Base-by-base conservation (phyloP, 2,329 filamentous ascomycete species). In the Fusarium sp. region DNA sequence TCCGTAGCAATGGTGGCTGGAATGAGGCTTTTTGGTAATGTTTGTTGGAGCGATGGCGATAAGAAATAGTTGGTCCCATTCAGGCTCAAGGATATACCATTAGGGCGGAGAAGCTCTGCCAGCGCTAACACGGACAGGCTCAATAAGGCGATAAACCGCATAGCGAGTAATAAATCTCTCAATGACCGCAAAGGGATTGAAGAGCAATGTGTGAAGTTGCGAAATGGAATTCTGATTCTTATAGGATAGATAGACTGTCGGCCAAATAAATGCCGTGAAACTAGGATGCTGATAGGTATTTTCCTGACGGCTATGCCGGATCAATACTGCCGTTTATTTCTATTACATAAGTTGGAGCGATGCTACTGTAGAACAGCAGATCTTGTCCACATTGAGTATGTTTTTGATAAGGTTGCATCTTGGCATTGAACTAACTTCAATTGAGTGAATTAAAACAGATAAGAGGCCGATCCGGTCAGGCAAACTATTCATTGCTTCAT, bases 191-290 rank as follows among this genome's bases (percentile, higher is more conserved):
- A 12, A 9, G 7, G 3, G 6, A 11, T 3, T 28, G 11, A 1
- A 9, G 14, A 1, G 2, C 11, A 28, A 41, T 3, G 0, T 9
- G 20, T 3, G 4, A 14, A 11, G 14, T 28, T 41, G 6, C 10
- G 3, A n/a, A 28, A 28, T 13, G 51, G 20, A 31, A n/a, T 2
- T 10, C 8, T 0, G 10, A 7, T 28, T 17, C 35, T 41, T 41
- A 55, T 28, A 55, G 35, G 24, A 28, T 11, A 28, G 18, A 38
- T 17, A 28, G 6, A 38, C 7, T 7, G 35, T 41, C n/a, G n/a
- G n/a, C 0, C 8, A 26, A 52, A 28, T 17, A 7, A 10, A 10
- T 31, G 24, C 14, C 11, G 13, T 7, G 11, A n/a, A 4, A n/a
- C 51, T 41, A n/a, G 51, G 51, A 41, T 41, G 20, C 12, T 41